These are phyloP conservation scores for Aspergillus bombycis DNA, from an alignment of 2,329 filamentous ascomycete genomes.

Conservation along the genomic window DNA sequence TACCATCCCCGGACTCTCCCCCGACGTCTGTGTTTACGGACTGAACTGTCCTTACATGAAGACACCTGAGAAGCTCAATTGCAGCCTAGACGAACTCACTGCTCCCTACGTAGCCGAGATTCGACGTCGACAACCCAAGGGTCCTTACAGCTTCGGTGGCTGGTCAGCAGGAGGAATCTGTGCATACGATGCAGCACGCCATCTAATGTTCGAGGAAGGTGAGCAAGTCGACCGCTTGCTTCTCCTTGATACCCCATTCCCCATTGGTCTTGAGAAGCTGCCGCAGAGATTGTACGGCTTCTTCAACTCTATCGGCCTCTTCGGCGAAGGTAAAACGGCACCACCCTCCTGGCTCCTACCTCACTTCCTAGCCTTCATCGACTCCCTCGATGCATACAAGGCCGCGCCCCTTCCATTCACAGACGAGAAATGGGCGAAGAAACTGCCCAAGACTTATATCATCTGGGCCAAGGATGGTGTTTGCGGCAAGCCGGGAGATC, in stretches of 20 bases:
- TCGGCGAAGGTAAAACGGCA: conserved; percentile 48
- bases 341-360: conserved; percentile 54
- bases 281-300: conserved; percentile 58
- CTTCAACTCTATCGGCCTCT: conserved; percentile 52
- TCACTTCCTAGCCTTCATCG: conserved; percentile 56
- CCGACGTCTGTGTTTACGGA: conserved; percentile 48
- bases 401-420: conserved; percentile 35
- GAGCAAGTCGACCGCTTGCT: conserved; percentile 64
- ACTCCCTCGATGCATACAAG: conserved; percentile 51
- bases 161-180: conserved; percentile 79
- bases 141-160: conserved; percentile 68
- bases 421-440: conserved; percentile 32
- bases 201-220: conserved; percentile 57
- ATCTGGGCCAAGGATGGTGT: conserved; percentile 55
- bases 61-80: conserved; percentile 40
- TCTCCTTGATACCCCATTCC: conserved; percentile 69
- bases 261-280: conserved; percentile 68
- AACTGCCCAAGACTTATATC: conserved; percentile 47
- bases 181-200: conserved; percentile 67
- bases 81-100: conserved; percentile 41
- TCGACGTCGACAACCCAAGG: conserved; percentile 50
- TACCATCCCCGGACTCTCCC: conserved; percentile 44
- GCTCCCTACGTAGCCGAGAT: conserved; percentile 48
- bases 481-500: conserved; percentile 46
- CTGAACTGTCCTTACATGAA: conserved; percentile 51